Evolutionary conservation across 164 flowering plant species (phyloP).

Genomic region (Vitis labrusca): DNA sequence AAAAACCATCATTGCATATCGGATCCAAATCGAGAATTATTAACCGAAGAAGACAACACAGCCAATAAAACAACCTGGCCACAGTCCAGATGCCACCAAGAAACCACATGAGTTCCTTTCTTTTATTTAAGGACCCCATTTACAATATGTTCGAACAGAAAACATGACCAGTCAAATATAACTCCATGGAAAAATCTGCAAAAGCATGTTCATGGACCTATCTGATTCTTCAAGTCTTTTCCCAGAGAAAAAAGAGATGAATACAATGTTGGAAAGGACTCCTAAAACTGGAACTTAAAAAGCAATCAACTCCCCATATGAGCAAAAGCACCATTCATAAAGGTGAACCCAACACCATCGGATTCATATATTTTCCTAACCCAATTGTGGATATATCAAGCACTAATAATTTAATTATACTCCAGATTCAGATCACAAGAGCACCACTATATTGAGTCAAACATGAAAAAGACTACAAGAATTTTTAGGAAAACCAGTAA

Average conservation of each 20-base stretch:
- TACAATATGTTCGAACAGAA: background rate
- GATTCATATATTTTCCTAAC: background rate
- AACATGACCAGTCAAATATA: background rate
- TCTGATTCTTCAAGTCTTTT: background rate
- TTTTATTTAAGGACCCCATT: background rate
- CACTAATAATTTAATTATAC: background rate
- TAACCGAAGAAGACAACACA: background rate
- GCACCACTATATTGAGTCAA: conserved; percentile 6
- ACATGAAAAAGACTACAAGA: background rate
- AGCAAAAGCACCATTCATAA: background rate
- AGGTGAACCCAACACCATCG: background rate
- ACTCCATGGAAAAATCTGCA: background rate
- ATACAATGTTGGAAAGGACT: background rate
- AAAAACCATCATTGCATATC: background rate
- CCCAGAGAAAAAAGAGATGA: background rate
- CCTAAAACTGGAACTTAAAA: background rate
- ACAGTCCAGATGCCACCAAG: background rate
- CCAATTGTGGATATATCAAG: background rate
- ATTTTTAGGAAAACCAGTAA: too few species aligned
- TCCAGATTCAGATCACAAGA: conserved; percentile 8
- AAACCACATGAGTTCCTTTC: background rate
- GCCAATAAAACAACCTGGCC: background rate
- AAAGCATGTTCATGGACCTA: conserved; percentile 1
- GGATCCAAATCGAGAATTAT: background rate
- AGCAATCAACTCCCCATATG: background rate